phyloP scores from a whole-genome alignment of 2,329 filamentous ascomycete genomes.

The Aspergillus niger region DNA sequence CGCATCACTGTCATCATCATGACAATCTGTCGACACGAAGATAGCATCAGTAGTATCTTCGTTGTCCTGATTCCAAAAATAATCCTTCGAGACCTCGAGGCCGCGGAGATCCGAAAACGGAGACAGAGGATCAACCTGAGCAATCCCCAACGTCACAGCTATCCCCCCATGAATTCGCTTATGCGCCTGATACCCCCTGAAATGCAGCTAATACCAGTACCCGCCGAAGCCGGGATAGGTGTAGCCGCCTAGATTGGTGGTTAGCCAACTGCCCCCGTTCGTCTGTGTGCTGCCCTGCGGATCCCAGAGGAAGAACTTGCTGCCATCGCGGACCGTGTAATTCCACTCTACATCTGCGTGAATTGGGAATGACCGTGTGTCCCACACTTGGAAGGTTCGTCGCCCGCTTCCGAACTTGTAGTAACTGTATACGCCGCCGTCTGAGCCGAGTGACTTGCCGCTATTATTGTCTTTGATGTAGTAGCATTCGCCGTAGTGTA shows the following conservation, averaged over 20 bases:
- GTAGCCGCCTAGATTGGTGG: slow-evolving; percentile 1
- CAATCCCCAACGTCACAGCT: background rate
- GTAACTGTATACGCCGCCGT: slow-evolving; percentile 5
- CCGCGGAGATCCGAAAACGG: background rate
- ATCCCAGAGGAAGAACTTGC: slow-evolving; percentile 4
- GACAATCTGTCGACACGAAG: background rate
- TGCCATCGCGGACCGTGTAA: background rate
- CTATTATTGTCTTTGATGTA: background rate
- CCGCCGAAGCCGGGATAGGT: background rate
- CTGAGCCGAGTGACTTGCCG: background rate
- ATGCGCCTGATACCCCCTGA: background rate
- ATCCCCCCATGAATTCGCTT: background rate
- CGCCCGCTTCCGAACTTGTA: slow-evolving; percentile 3
- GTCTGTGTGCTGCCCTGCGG: background rate
- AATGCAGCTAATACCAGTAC: slow-evolving; percentile 3
- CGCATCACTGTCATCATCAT: background rate
- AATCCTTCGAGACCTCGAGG: background rate
- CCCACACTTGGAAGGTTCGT: background rate
- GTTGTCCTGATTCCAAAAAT: background rate
- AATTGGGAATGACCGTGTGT: background rate
- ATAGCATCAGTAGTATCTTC: background rate
- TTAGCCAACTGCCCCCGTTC: slow-evolving; percentile 3
- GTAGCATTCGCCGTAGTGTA: slow-evolving; percentile 4
- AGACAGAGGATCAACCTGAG: background rate
- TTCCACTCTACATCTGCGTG: background rate